Evolutionary conservation across 441 rosid species (phyloP).

Genomic region (Adansonia madagascariensis): DNA sequence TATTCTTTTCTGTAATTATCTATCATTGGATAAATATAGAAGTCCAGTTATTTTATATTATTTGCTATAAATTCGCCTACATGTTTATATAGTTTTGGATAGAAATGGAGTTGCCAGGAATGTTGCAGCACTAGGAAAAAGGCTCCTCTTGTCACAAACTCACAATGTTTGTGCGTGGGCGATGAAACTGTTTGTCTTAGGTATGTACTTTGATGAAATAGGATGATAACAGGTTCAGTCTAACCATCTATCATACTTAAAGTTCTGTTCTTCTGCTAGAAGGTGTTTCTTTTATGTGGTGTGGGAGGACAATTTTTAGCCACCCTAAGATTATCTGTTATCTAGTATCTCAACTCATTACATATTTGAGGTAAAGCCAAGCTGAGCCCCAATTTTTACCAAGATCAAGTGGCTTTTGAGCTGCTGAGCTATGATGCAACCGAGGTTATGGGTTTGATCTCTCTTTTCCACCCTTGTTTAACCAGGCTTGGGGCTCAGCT

Average conservation of each 20-base stretch:
- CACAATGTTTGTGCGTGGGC: background rate
- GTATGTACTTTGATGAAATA: background rate
- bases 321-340: background rate
- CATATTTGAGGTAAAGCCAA: background rate
- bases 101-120: background rate
- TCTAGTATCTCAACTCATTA: background rate
- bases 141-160: background rate
- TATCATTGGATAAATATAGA: background rate
- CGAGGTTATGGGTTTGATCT: background rate
- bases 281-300: background rate
- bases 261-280: background rate
- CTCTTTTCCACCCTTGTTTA: slow-evolving; percentile 1
- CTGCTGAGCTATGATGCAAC: background rate
- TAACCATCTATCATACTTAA: background rate
- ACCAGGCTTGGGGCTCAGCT: background rate
- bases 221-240: background rate
- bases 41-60: background rate
- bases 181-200: slow-evolving; percentile 5
- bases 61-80: background rate
- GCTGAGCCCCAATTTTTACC: background rate
- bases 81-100: background rate
- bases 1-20: background rate
- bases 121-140: background rate
- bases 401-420: background rate
- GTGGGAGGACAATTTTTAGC: background rate